Evolutionary conservation across 805 yeast genomes (phyloP), one percentile per base, ranked within the genome.

Genomic region (Ogataea trehaloabstinens): DNA sequence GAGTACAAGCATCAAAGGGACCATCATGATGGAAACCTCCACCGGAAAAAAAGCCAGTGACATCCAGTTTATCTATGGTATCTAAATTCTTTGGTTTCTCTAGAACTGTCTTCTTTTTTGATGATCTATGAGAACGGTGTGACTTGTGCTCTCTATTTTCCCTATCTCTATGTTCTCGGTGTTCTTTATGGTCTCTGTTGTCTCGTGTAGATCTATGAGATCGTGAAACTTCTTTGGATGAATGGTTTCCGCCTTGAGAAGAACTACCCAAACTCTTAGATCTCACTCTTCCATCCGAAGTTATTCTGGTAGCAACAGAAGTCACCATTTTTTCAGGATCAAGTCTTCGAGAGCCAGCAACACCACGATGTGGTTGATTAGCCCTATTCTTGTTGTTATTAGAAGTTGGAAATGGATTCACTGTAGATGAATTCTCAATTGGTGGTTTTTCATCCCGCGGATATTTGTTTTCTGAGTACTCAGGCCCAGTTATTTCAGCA

Each of bases 21-120:
- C 99, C 99, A 66, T 93, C 99, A 63, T 93, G 98, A 63, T 93
- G 99, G 73, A 93, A 93, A 2, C 95, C 87, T 13, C 88, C 87
- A 34, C 86, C 82, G 19, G 96, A 97, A 59, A 86, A 90, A 45
- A 90, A 74, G 1, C 96, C 97, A 10, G 97, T 90, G 33, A 91
- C 99, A 62, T 93, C 99, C 55, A 93, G 72, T 63, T 86, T 86
- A 67, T 93, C 99, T 52, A 93, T 93, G 4, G 95, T 87, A 56
- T 91, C 99, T 40, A 90, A 81, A 51, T 89, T 85, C 52, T 81
- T 80, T 11, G 89, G 74, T 49, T 77, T 70, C 54, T 67, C 67
- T 56, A 66, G 69, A 41, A 71, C 61, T 58, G 71, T 58, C 55
- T 70, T 64, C 27, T 51, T 51, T 42, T 59, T 58, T 6, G 56